Evolutionary conservation across 2,329 filamentous ascomycete species (phyloP).

Genomic region (Cryphonectria radicalis): DNA sequence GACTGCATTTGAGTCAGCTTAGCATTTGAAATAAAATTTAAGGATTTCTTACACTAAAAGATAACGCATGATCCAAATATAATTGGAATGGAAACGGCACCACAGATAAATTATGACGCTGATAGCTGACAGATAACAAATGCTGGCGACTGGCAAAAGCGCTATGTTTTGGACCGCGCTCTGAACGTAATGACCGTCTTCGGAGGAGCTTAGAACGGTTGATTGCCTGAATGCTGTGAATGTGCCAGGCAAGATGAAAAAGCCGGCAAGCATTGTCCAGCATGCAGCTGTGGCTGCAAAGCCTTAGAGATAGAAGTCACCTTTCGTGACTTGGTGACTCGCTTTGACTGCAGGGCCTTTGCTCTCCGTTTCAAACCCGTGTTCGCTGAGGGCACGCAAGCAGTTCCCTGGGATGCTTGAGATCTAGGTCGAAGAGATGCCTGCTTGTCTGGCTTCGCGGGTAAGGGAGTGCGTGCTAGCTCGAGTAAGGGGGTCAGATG

Average conservation of each 20-base stretch:
- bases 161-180: not conserved
- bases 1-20: not conserved
- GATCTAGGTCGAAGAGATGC: no score
- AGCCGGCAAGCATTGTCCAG: conserved; percentile 9
- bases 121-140: not conserved
- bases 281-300: not conserved
- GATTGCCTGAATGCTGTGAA: not conserved
- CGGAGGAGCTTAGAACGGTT: not conserved
- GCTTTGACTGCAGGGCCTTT: no score
- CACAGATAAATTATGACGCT: not conserved
- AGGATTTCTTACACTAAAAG: not conserved
- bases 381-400: no score
- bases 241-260: conserved; percentile 2
- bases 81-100: not conserved
- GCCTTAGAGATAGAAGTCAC: no score
- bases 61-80: not conserved
- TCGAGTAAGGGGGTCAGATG: no score
- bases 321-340: no score
- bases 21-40: not conserved
- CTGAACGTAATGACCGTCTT: not conserved
- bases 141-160: not conserved
- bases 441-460: no score
- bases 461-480: no score
- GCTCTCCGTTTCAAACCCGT: no score
- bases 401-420: no score